These are phyloP conservation scores for Narthecium ossifragum DNA, from an alignment of 106 monocot species.

Conservation along the genomic window DNA sequence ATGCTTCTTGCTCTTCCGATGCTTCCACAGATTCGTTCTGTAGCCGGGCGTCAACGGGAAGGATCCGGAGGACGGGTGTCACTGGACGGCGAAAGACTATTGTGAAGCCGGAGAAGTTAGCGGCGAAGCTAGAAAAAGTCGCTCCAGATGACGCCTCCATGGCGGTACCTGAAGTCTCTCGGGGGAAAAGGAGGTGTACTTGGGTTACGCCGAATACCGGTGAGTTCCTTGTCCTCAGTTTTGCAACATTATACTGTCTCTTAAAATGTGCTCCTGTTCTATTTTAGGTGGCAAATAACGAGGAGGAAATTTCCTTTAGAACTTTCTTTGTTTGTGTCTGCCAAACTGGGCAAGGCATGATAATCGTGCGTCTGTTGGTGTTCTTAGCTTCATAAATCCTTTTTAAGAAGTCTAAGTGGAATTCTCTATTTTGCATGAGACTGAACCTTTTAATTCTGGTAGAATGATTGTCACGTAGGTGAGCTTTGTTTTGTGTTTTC, in stretches of 20 bases:
- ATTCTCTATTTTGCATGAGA: no score
- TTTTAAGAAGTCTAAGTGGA: not conserved
- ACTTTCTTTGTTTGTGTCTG: not conserved
- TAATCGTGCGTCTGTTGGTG: not conserved
- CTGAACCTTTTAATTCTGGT: no score
- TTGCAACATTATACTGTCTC: no score
- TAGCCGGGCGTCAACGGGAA: conserved; percentile 80
- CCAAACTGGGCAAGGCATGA: not conserved
- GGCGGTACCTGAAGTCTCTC: conserved; percentile 18
- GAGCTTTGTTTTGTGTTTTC: no score
- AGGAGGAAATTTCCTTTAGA: not conserved
- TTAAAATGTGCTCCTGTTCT: no score
- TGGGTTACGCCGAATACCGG: conserved; percentile 89
- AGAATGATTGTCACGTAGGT: no score
- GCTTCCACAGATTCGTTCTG: conserved; percentile 71
- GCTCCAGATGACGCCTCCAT: conserved; percentile 12
- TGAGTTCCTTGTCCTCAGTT: conserved; percentile 14
- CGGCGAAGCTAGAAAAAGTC: conserved; percentile 30
- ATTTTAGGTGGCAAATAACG: no score
- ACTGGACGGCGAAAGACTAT: conserved; percentile 22
- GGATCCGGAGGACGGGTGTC: conserved; percentile 38
- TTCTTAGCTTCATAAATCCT: not conserved
- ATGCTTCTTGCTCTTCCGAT: conserved; percentile 91
- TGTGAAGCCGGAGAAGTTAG: conserved; percentile 28
- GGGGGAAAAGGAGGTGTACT: conserved; percentile 62